Percentiles rank a stretch among this genome's conserved stretches.
phyloP scores from a whole-genome alignment of 2,329 filamentous ascomycete species.

The Claviceps humidiphila region DNA sequence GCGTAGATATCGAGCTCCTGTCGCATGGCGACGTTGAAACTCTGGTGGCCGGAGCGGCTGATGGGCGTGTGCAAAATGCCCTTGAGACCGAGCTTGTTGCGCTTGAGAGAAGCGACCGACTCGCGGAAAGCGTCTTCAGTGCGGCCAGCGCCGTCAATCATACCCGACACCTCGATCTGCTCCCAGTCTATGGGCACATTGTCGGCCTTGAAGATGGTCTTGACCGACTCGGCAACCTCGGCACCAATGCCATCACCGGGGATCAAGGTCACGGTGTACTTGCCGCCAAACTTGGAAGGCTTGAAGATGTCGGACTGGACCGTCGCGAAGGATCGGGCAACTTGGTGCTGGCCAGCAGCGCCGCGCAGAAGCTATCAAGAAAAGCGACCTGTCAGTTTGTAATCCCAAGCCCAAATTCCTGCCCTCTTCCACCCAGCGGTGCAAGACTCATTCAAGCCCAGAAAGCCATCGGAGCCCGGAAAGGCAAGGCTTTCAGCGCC shows the following conservation, averaged over 20 bases:
- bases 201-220: constrained; percentile 99
- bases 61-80: constrained; percentile 97
- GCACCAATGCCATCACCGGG: constrained; percentile 97
- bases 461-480: no score
- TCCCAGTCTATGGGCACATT: constrained; percentile 99
- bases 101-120: constrained; percentile 85
- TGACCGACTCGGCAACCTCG: constrained; percentile 95
- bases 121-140: constrained; percentile 93
- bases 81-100: constrained; percentile 98
- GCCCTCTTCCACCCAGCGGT: no score
- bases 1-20: constrained; percentile 99
- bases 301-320: constrained; percentile 95
- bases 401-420: no score
- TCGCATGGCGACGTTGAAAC: constrained; percentile 97
- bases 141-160: constrained; percentile 66
- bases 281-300: constrained; percentile 96
- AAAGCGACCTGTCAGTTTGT: neutral
- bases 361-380: constrained; percentile 36
- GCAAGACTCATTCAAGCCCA: no score
- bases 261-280: constrained; percentile 97
- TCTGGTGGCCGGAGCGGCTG: constrained; percentile 92
- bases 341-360: constrained; percentile 29
- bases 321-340: constrained; percentile 56
- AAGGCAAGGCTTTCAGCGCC: no score
- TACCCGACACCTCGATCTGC: constrained; percentile 88